phyloP scores from a whole-genome alignment of 2,329 filamentous ascomycete species.

The Ambrosiella beaveri region DNA sequence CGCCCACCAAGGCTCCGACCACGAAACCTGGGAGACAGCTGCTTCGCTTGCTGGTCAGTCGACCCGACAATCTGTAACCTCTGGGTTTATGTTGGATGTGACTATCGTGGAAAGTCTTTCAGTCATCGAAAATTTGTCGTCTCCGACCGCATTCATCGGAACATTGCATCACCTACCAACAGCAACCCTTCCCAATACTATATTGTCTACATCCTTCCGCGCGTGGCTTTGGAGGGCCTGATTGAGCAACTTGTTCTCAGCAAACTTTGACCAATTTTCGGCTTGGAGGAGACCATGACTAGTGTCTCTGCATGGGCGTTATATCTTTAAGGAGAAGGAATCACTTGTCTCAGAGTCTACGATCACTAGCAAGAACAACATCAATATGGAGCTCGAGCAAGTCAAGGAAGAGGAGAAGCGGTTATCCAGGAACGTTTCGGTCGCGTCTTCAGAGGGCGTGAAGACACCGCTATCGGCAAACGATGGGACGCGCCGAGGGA shows the following conservation, averaged over 20 bases:
- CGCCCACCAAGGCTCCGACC: not conserved
- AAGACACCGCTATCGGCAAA: slow-evolving; percentile 25
- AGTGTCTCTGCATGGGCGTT: too few relatives aligned
- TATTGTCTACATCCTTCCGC: too few relatives aligned
- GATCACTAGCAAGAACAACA: too few relatives aligned
- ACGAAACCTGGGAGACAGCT: not conserved
- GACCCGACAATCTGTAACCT: too few relatives aligned
- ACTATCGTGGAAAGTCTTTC: not conserved
- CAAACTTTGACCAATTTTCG: too few relatives aligned
- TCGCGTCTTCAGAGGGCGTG: slow-evolving; percentile 15
- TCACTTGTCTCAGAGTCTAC: too few relatives aligned
- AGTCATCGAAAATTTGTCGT: not conserved
- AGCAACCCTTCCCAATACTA: not conserved
- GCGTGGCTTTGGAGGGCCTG: too few relatives aligned
- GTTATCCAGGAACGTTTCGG: not conserved
- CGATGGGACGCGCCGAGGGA: slow-evolving; percentile 26
- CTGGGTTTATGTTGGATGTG: too few relatives aligned
- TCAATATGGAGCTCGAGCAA: not conserved
- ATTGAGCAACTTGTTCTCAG: too few relatives aligned
- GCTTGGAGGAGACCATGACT: too few relatives aligned
- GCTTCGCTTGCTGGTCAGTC: not conserved
- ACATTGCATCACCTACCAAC: not conserved
- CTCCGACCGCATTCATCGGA: not conserved
- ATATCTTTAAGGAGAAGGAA: too few relatives aligned
- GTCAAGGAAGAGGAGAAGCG: not conserved